A percentile compares a stretch with the other conserved stretches of the same genome.
These are phyloP conservation scores for Coemansia sp. DNA, from an alignment of 192 early-diverging fungal species.

Conservation along the genomic window DNA sequence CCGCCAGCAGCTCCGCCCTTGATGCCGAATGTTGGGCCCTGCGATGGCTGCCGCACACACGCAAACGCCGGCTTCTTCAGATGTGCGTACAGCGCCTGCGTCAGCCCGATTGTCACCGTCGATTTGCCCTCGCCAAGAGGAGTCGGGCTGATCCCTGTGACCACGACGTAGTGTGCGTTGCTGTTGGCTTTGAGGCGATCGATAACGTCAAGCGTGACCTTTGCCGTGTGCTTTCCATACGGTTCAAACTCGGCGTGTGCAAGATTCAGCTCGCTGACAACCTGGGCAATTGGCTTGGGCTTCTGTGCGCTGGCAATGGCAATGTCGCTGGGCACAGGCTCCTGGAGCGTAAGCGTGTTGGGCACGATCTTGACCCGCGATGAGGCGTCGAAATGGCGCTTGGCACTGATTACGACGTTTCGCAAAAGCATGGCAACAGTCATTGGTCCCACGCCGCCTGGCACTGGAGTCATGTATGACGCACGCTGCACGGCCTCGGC, in stretches of 20 bases:
- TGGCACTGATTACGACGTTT: conserved; percentile 81
- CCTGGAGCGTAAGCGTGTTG: conserved; percentile 64
- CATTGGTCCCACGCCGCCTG: conserved; percentile 99
- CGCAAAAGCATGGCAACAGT: conserved; percentile 97
- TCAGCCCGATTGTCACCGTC: conserved; percentile 92
- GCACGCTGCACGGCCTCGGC: conserved; percentile 69
- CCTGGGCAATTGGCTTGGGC: conserved; percentile 77
- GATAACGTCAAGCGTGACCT: conserved; percentile 79
- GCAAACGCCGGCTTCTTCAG: conserved; percentile 85
- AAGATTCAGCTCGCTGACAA: conserved; percentile 87
- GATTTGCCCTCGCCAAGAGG: conserved; percentile 99
- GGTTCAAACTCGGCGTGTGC: conserved; percentile 75
- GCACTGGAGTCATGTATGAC: conserved; percentile 89
- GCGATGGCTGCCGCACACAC: conserved; percentile 98
- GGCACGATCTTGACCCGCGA: conserved; percentile 56
- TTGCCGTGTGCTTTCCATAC: conserved; percentile 89
- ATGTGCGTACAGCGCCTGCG: conserved; percentile 95
- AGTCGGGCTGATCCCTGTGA: conserved; percentile 98
- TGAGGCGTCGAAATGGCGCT: conserved; percentile 64
- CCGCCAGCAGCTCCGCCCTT: conserved; percentile 98
- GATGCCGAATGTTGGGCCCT: conserved; percentile 99
- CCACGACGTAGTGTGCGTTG: conserved; percentile 91
- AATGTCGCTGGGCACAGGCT: conserved; percentile 92
- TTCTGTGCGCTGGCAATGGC: conserved; percentile 88
- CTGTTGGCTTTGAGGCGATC: conserved; percentile 77